Evolutionary conservation across 176 grass and related monocot species (phyloP).

Genomic region (Eleusine indica): DNA sequence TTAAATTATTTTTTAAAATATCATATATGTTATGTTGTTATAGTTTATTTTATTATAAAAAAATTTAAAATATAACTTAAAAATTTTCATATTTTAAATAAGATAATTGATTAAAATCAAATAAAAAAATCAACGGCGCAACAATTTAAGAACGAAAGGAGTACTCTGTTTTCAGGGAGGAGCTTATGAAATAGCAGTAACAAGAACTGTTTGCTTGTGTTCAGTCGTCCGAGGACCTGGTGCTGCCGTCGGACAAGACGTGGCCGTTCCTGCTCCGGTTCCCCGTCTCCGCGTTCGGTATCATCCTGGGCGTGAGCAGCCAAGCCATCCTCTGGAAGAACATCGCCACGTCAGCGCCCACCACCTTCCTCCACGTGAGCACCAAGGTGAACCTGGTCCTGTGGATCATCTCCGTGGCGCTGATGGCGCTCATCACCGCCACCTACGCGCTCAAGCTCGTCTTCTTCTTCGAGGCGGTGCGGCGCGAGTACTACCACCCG

Average conservation of each 20-base stretch:
- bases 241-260: constrained; percentile 74
- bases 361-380: constrained; percentile 63
- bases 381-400: constrained; percentile 66
- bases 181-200: not conserved
- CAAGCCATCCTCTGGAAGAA: constrained; percentile 94
- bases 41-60: too few species aligned
- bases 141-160: too few species aligned
- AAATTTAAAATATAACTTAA: too few species aligned
- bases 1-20: too few species aligned
- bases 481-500: constrained; percentile 89
- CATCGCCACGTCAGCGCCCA: constrained; percentile 65
- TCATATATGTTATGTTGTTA: too few species aligned
- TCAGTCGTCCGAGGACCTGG: constrained; percentile 67
- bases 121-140: too few species aligned
- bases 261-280: constrained; percentile 97
- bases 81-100: too few species aligned
- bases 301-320: constrained; percentile 87
- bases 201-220: not conserved
- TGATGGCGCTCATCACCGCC: constrained; percentile 46
- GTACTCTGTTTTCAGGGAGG: not conserved
- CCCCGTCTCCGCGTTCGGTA: constrained; percentile 80
- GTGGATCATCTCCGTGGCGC: constrained; percentile 65
- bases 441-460: constrained; percentile 64
- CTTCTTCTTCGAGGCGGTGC: constrained; percentile 89
- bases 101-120: too few species aligned